Evolutionary conservation across 2,329 filamentous ascomycete genomes (phyloP), one percentile per base, ranked within the genome.

Genomic region (Alternaria dauci): DNA sequence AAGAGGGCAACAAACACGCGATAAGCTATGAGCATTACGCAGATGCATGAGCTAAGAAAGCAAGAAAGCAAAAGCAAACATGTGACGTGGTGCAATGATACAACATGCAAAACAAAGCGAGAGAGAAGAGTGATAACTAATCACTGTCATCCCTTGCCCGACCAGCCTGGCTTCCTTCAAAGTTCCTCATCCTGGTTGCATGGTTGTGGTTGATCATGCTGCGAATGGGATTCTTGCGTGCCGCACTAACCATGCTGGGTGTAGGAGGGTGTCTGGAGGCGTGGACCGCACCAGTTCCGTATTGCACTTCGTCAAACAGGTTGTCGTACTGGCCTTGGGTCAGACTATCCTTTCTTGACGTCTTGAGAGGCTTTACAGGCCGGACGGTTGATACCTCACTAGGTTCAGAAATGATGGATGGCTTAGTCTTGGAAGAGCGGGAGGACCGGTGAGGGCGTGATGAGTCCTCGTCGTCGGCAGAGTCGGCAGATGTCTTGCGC

Each of bases 331-430:
- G 66, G 25, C 64, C 66, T 11, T 70, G 68, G 12, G 67, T 71
- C 2, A 75, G 61, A 47, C 73, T 76, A 58, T 78, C 76, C 60
- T 78, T 78, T 11, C 74, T 56, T 20, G 62, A 62, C 25, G 57
- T 55, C 34, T 62, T 70, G 38, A 65, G 59, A 38, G 65, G 53
- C 14, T 70, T 73, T 41, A 63, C 47, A 6, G 76, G 75, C 61
- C 71, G 74, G 36, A 78, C 65, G 1, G 77, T 78, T 36, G 72
- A 76, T 6, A 71, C 70, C 32, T 78, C 76, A 55, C 76, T 78
- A 28, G 72, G 68, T 56, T 78, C 76, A 18, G 74, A 77, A 8
- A 73, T 57, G 8, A 72, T 64, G 11, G 67, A 62, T 5, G 58
- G 46, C n/a, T 60, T 60, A 41, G 41, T 34, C 32, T 60, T 60